Evolutionary conservation across 2,329 filamentous ascomycete species (phyloP).

Genomic region (Fusarium metavorans): DNA sequence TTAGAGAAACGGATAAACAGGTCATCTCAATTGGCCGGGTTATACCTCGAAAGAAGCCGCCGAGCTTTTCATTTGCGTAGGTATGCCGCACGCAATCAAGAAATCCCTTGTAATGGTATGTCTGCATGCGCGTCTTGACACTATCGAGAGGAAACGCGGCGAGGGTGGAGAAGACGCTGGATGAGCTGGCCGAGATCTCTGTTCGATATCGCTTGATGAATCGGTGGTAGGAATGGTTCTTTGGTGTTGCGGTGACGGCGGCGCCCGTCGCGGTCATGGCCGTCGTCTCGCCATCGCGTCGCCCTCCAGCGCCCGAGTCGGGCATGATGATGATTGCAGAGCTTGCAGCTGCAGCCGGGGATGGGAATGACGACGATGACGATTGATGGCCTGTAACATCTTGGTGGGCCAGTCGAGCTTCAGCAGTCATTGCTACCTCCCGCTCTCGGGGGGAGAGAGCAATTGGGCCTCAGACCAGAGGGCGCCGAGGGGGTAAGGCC

Average conservation of each 20-base stretch:
- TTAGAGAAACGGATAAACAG: slow-evolving; percentile 22
- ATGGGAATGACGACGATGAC: slow-evolving; percentile 41
- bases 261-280: slow-evolving; percentile 38
- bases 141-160: slow-evolving; percentile 89
- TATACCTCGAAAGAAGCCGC: slow-evolving; percentile 85
- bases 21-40: slow-evolving; percentile 1
- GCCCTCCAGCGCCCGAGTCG: slow-evolving; percentile 42
- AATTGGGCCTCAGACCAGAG: slow-evolving; percentile 35
- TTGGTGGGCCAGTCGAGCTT: slow-evolving; percentile 53
- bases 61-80: slow-evolving; percentile 77
- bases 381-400: slow-evolving; percentile 52
- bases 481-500: slow-evolving; percentile 11
- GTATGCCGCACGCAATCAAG: slow-evolving; percentile 80
- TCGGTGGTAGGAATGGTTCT: slow-evolving; percentile 37
- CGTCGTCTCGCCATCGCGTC: slow-evolving; percentile 45
- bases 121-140: slow-evolving; percentile 91
- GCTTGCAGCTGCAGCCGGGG: slow-evolving; percentile 43
- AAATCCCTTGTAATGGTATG: slow-evolving; percentile 82
- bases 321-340: slow-evolving; percentile 44
- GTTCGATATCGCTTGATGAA: slow-evolving; percentile 82
- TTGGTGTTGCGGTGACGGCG: slow-evolving; percentile 18
- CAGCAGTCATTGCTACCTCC: slow-evolving; percentile 53
- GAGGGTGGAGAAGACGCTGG: slow-evolving; percentile 82
- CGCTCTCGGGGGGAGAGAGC: slow-evolving; percentile 34
- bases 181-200: slow-evolving; percentile 81